Base-by-base conservation (phyloP, 441 rosid genomes). In the Mallotus repandus region DNA sequence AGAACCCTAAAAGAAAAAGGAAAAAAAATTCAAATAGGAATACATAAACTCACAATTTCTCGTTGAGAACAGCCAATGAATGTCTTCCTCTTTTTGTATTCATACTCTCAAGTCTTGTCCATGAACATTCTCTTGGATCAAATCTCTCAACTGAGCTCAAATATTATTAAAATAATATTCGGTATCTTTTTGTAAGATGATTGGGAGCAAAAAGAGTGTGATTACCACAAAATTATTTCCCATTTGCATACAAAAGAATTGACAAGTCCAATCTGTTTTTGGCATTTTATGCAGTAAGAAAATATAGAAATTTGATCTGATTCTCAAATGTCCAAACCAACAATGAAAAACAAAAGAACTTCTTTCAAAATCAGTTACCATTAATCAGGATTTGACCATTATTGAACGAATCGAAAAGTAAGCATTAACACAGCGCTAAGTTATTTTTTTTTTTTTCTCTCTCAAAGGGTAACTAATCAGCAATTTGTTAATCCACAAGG, bases 101-200 rank as follows among this genome's bases (percentile, higher is more conserved):
- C 85, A 83, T 81, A 65, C 74, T 74, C 59, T 49, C 57, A 6
- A 81, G 83, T 56, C 63, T 48, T 50, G 48, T 76, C 88, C 88
- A 83, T 12, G 79, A 64, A 71, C 25, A 56, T 63, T 75, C 83
- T 69, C 86, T 79, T 50, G 83, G 82, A 79, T 85, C 88, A 61
- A 46, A 73, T 81, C 86, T 85, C 70, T 85, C 85, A 32, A 81
- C 55, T 60, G 83, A 81, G 32, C 88, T 85, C 77, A 22, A 58
- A 75, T 53, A 43, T 12, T 63, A 55, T 9, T n/a, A 11, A 55
- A 55, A 19, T 7, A 48, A 48, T 9, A 25, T 0, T 25, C 1
- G 9, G 0, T 1, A 43, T 43, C 3, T 4, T 43, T 4, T 43
- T 43, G 9, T 43, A 43, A 25, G 29, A 2, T 25, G 29, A 25